phyloP scores from a whole-genome alignment of 228 moss, liverwort and hornwort genomes.

The Sphagnum magellanicum region DNA sequence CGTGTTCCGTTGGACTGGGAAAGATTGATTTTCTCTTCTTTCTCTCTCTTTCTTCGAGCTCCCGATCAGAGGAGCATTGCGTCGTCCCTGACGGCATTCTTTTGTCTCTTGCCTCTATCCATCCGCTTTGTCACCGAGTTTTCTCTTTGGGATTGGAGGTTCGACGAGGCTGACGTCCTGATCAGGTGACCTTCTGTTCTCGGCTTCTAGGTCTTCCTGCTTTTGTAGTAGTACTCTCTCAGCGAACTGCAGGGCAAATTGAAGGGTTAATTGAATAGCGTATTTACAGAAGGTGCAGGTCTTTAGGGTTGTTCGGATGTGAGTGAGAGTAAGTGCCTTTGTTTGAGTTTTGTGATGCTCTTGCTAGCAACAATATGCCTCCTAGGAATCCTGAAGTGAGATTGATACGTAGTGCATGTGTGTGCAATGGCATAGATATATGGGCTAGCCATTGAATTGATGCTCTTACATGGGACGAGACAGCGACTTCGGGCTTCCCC shows the following conservation, averaged over 20 bases:
- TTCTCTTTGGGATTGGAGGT: too few relatives aligned
- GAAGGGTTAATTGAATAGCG: too few relatives aligned
- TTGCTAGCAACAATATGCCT: background rate
- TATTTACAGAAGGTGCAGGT: too few relatives aligned
- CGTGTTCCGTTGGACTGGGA: too few relatives aligned
- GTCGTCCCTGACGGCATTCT: background rate
- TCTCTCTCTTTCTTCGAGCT: slow-evolving; percentile 1
- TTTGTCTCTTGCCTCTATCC: background rate
- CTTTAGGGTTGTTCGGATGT: too few relatives aligned
- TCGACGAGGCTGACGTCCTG: too few relatives aligned
- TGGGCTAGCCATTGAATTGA: slow-evolving; percentile 99
- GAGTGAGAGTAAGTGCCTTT: too few relatives aligned
- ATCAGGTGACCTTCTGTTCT: too few relatives aligned
- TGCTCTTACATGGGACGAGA: slow-evolving; percentile 99
- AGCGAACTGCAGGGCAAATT: too few relatives aligned
- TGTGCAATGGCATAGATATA: slow-evolving; percentile 49
- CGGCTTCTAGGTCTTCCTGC: too few relatives aligned
- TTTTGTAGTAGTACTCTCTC: too few relatives aligned
- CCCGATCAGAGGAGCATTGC: background rate
- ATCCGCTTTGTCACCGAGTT: background rate
- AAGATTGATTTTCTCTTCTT: too few relatives aligned
- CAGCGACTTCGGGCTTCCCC: slow-evolving; percentile 99
- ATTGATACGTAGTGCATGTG: slow-evolving; percentile 11
- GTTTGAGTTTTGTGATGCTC: background rate
- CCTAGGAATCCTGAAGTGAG: background rate